Base-by-base conservation (phyloP, 768 basidiomycete species). In the Krasilnikovozyma curviuscula region DNA sequence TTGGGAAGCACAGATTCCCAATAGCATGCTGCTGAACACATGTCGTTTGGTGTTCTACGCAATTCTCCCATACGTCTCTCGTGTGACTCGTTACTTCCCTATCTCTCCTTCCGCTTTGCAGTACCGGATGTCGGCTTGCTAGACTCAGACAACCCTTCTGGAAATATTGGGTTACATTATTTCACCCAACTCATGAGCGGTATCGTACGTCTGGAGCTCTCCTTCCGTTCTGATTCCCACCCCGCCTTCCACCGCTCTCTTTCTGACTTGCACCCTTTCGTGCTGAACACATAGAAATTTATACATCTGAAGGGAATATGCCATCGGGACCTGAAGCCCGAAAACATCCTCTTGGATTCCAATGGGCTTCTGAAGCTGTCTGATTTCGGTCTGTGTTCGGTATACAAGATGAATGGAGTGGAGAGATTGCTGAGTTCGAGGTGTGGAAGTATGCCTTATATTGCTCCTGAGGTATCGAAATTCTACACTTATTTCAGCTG, bases 261-360 rank as follows among this genome's bases (percentile, higher is more conserved):
- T 16, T 39, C 37, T 24, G 9, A 5, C n/a, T 23, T 12, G 14
- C 21, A 38, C 42, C 28, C 25, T 46, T 40, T 19, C 7, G 13
- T 12, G n/a, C 3, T 24, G 3, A n/a, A 13, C 5, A 27, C 23
- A 23, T 10, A 91, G 86, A 68, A 71, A 27, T 91, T 82, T 63
- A 79, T 95, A 27, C 89, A 95, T 58, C 63, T 59, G 7, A 76
- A 84, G 66, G 93, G 93, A 2, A 81, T 98, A 18, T 89, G 84
- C 57, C 93, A 98, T 61, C 77, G 93, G 31, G 93, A 98, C 57
- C 71, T 98, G 46, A 98, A 98, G 60, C 93, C 93, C 0, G 93
- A 98, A 63, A 98, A 98, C 56, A 62, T 95, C 16, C 73, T 98
- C 3, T 73, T 98, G 0, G 80, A 86, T 51, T 75, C 73, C 0